Evolutionary conservation across 306 rosid genomes (phyloP).

Genomic region (Malus domestica): DNA sequence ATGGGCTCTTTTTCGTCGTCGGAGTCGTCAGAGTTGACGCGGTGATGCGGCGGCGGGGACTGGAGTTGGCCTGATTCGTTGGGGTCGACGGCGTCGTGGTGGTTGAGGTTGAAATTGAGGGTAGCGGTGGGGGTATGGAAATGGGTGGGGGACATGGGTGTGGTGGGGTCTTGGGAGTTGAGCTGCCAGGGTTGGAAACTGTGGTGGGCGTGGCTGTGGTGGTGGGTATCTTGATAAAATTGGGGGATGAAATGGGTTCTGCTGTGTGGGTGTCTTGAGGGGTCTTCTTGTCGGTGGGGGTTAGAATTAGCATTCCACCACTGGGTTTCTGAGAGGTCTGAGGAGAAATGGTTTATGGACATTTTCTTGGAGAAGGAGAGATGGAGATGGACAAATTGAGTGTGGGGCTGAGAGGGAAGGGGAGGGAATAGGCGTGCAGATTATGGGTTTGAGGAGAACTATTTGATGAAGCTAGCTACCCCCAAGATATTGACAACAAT

Average conservation of each 20-base stretch:
- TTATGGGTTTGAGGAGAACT: conserved; percentile 49
- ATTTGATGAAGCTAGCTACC: conserved; percentile 34
- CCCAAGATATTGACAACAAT: conserved; percentile 36
- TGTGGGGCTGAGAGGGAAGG: neutral
- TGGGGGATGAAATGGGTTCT: conserved; percentile 4
- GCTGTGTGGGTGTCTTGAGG: neutral
- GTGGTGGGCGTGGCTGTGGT: neutral
- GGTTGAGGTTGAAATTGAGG: conserved; percentile 38
- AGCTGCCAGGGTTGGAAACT: conserved; percentile 12
- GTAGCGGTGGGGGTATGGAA: neutral
- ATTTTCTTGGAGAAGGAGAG: neutral
- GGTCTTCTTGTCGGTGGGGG: conserved; percentile 6
- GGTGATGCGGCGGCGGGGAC: neutral
- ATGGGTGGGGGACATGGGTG: neutral
- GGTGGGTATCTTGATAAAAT: neutral
- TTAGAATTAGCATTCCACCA: conserved; percentile 30
- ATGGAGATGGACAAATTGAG: neutral
- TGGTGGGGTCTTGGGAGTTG: conserved; percentile 13
- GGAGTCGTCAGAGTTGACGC: neutral
- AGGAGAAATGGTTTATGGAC: conserved; percentile 49
- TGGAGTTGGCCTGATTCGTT: neutral
- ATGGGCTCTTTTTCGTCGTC: conserved; percentile 62
- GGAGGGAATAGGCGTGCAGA: conserved; percentile 32
- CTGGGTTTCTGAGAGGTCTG: conserved; percentile 42
- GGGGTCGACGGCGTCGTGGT: conserved; percentile 11